phyloP scores from a whole-genome alignment of 371 early-diverging fungal genomes.

The Mortierella polycephala region DNA sequence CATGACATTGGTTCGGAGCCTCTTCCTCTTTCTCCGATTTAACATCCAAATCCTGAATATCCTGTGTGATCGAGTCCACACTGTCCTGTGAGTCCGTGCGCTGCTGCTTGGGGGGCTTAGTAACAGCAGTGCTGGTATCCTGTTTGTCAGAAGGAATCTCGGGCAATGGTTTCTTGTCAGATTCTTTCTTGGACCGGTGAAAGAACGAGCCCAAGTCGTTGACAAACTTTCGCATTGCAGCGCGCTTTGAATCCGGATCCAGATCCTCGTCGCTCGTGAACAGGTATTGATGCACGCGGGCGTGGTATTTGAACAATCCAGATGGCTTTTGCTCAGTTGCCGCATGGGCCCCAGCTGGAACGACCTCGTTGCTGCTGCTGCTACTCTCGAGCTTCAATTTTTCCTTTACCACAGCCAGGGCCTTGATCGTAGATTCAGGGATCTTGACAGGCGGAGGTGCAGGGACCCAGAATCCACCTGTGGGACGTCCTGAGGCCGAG shows the following conservation, averaged over 20 bases:
- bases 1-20: constrained; percentile 47
- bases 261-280: constrained; percentile 17
- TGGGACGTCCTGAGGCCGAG: constrained; percentile 18
- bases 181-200: constrained; percentile 19
- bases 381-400: constrained; percentile 14
- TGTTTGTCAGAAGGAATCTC: constrained; percentile 12
- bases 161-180: constrained; percentile 20
- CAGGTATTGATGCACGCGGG: constrained; percentile 29
- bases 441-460: constrained; percentile 39
- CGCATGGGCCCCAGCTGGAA: constrained; percentile 4
- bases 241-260: constrained; percentile 26
- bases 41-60: constrained; percentile 21
- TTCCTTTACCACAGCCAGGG: constrained; percentile 26
- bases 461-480: constrained; percentile 46
- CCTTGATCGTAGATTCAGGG: constrained; percentile 44
- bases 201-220: constrained; percentile 10
- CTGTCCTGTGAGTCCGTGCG: constrained; percentile 17
- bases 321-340: constrained; percentile 15
- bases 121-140: neutral
- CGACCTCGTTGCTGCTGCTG: constrained; percentile 5
- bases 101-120: neutral
- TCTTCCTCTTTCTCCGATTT: constrained; percentile 27
- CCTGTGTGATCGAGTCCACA: constrained; percentile 29
- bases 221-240: constrained; percentile 18
- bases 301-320: constrained; percentile 33